Base-by-base conservation (phyloP, 768 basidiomycete genomes). In the Mycena indigotica region DNA sequence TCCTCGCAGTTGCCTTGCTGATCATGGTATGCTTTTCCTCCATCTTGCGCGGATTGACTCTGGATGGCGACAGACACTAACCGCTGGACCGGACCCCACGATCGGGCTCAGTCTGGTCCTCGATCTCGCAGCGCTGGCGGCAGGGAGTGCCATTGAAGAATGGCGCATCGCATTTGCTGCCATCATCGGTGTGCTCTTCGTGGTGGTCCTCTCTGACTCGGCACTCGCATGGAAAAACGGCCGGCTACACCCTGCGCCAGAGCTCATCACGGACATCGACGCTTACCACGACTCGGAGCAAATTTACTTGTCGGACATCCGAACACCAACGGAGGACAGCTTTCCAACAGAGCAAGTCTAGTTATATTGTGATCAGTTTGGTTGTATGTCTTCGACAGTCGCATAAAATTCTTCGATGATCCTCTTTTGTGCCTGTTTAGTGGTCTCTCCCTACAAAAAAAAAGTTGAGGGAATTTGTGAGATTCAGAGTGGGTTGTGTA, bases 321-420 rank as follows among this genome's bases (percentile, higher is more conserved):
- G 3, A 15, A 19, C 15, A 1, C 16, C 21, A 25, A 54, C n/a
- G 10, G 39, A 45, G n/a, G n/a, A 17, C 28, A 46, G 2, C 28
- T 45, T n/a, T 40, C 44, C 28, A 44, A 8, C 41, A 4, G 49
- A 32, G 24, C 41, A 29, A 10, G 41, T 49, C 26, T 50, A 13
- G 12, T 51, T 50, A 19, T 51, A 23, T n/a, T n/a, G n/a, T n/a
- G n/a, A n/a, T 67, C 73, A 86, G 63, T 81, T 78, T 5, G 84
- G 76, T 3, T 85, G 81, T 52, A 83, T 80, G 60, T 95, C 91
- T 55, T 86, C 81, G 4, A 93, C 88, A 3, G 83, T 85, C n/a
- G 83, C 83, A 66, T 94, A 96, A 69, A 95, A 93, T 67, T 95
- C 94, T 65, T 79, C 80, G 46, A 93, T 87, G 44, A 97, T 83